Evolutionary conservation across 2,329 filamentous ascomycete genomes (phyloP).

Genomic region (Aureobasidium sp.): DNA sequence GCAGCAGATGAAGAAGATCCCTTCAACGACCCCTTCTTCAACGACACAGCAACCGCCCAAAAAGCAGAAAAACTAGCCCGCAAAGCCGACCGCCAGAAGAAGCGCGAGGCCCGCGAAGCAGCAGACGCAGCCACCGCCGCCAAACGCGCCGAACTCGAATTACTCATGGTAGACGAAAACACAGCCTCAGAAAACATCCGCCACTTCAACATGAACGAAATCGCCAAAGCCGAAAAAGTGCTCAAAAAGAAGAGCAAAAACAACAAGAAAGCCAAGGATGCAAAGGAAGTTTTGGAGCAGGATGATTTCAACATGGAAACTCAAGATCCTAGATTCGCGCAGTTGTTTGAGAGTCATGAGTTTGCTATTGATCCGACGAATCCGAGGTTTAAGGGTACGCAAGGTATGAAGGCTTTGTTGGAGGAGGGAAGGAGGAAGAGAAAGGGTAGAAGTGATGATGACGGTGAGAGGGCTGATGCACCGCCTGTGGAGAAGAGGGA

Average conservation of each 20-base stretch:
- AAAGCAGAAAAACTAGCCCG: conserved; percentile 41
- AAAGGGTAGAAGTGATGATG: conserved; percentile 33
- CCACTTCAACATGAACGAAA: conserved; percentile 95
- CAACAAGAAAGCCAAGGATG: conserved; percentile 33
- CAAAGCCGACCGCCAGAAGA: conserved; percentile 72
- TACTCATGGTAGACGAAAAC: conserved; percentile 69
- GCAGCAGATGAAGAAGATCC: conserved; percentile 47
- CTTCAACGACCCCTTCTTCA: conserved; percentile 95
- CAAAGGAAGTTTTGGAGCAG: conserved; percentile 34
- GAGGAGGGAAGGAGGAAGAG: conserved; percentile 85
- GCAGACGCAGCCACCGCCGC: conserved; percentile 58
- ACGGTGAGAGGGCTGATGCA: conserved; percentile 26
- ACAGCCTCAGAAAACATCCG: conserved; percentile 44
- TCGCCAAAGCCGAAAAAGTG: conserved; percentile 74
- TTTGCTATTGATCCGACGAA: conserved; percentile 96
- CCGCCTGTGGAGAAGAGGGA: conserved; percentile 32
- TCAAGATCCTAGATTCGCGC: conserved; percentile 71
- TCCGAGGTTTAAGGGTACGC: conserved; percentile 75
- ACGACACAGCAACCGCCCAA: conserved; percentile 30
- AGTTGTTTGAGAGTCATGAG: conserved; percentile 83
- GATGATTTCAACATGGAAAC: conserved; percentile 71
- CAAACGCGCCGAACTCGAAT: conserved; percentile 71
- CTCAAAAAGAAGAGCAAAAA: conserved; percentile 50
- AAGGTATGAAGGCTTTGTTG: conserved; percentile 78
- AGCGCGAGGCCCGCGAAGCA: conserved; percentile 63